Conservation (phyloP, 306 rosid genomes). For the Fragaria ananassa region DNA sequence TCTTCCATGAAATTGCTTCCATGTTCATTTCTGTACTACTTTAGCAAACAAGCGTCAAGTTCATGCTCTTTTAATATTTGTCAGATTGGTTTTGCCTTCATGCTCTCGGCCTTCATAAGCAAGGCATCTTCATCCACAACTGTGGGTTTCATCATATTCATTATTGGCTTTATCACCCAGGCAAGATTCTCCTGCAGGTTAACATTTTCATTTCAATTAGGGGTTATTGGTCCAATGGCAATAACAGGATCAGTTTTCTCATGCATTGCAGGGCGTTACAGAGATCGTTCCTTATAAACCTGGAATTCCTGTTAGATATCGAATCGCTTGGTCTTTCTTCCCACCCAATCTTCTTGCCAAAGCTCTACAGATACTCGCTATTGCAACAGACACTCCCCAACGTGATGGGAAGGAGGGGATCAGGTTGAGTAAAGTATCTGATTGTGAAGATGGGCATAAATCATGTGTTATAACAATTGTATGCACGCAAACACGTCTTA, state of each 20-base stretch:
- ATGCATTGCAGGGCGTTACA: conserved; percentile 48
- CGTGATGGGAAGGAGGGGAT: conserved; percentile 38
- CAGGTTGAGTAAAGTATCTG: conserved; percentile 63
- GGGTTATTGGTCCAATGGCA: conserved; percentile 14
- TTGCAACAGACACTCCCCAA: conserved; percentile 51
- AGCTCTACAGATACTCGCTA: conserved; percentile 54
- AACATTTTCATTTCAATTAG: conserved; percentile 7
- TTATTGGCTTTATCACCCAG: conserved; percentile 84
- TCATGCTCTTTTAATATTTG: conserved; percentile 12
- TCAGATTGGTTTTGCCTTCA: conserved; percentile 77
- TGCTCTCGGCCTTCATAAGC: conserved; percentile 74
- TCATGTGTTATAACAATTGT: conserved; percentile 69
- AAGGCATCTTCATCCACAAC: conserved; percentile 83
- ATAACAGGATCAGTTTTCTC: conserved; percentile 21
- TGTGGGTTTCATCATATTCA: conserved; percentile 65
- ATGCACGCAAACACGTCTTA: conserved; percentile 16
- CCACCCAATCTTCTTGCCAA: conserved; percentile 81
- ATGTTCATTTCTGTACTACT: conserved; percentile 7
- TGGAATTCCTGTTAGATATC: neutral
- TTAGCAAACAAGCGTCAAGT: neutral
- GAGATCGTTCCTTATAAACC: conserved; percentile 42
- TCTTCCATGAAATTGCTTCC: conserved; percentile 8
- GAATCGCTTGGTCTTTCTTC: conserved; percentile 60
- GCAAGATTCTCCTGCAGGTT: conserved; percentile 38
- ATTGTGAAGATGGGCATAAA: conserved; percentile 28